Percentiles rank a stretch among this genome's conserved stretches.
phyloP scores from a whole-genome alignment of 495 filamentous ascomycete species.

The Penicillium manginii region DNA sequence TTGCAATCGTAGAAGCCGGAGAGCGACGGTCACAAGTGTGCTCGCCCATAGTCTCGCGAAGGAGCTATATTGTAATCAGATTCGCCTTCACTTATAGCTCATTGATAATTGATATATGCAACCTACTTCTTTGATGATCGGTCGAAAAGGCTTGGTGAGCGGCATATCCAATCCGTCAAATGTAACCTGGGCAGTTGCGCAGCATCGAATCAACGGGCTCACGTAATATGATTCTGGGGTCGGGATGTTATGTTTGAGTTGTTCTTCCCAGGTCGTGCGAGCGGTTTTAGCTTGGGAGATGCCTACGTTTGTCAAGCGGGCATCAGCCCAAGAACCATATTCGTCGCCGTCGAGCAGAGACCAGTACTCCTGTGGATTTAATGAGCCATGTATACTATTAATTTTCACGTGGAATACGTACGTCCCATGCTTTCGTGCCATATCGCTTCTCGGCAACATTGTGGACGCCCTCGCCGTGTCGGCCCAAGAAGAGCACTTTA shows the following conservation, averaged over 20 bases:
- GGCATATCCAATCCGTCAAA: constrained; percentile 62
- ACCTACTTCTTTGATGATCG: constrained; percentile 67
- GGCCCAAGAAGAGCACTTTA: constrained; percentile 70
- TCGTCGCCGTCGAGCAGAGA: constrained; percentile 71
- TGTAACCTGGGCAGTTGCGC: constrained; percentile 65
- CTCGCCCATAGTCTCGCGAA: constrained; percentile 74
- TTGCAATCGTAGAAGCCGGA: constrained; percentile 57
- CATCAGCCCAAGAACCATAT: constrained; percentile 70
- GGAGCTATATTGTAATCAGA: constrained; percentile 31
- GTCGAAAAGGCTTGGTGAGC: constrained; percentile 55
- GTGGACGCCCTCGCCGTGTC: constrained; percentile 76
- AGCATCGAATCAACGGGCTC: constrained; percentile 73
- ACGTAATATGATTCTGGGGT: constrained; percentile 70
- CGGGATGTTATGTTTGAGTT: constrained; percentile 61
- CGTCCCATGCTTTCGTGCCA: constrained; percentile 68
- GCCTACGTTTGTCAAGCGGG: constrained; percentile 67
- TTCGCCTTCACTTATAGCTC: too few species aligned
- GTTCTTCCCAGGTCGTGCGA: constrained; percentile 63
- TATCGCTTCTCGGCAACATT: constrained; percentile 68
- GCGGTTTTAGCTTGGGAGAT: constrained; percentile 64
- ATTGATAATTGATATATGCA: background rate
- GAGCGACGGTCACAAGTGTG: constrained; percentile 84
- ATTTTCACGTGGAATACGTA: constrained; percentile 24
- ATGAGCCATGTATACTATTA: background rate
- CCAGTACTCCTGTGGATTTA: constrained; percentile 64